Evolutionary conservation across 2,329 filamentous ascomycete genomes (phyloP).

Genomic region (Plenodomus biglobosus): DNA sequence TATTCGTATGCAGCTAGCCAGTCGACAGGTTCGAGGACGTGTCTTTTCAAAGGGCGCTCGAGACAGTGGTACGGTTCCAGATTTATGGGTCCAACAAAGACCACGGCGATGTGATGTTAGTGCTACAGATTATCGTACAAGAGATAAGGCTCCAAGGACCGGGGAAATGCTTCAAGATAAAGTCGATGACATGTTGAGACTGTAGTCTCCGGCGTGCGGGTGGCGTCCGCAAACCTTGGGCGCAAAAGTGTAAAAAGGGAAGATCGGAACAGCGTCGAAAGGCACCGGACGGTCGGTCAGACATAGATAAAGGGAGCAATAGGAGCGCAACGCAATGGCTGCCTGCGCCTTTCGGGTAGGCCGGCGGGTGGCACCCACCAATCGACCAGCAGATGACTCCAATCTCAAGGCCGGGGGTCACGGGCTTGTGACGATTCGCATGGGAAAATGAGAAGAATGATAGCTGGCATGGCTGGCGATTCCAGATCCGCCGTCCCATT

Average conservation of each 20-base stretch:
- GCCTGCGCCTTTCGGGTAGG: constrained; percentile 9
- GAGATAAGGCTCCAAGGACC: constrained; percentile 12
- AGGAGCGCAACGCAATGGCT: constrained; percentile 5
- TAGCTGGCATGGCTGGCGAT: constrained; percentile 1
- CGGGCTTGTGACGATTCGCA: constrained; percentile 17
- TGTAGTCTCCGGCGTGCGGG: constrained; percentile 7
- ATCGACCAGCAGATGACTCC: constrained; percentile 2
- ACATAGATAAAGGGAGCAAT: constrained; percentile 16
- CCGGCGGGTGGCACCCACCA: constrained; percentile 19
- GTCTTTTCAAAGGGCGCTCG: constrained; percentile 1
- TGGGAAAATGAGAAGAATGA: constrained; percentile 9
- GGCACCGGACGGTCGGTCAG: constrained; percentile 15
- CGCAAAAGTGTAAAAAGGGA: constrained; percentile 9
- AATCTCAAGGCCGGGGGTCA: constrained; percentile 12
- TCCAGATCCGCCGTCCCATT: constrained; percentile 12
- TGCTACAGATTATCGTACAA: constrained; percentile 19
- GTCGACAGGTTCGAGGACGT: not conserved
- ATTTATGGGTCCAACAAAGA: constrained; percentile 7
- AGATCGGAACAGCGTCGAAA: constrained; percentile 15
- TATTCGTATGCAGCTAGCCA: constrained; percentile 1
- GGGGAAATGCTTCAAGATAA: constrained; percentile 13
- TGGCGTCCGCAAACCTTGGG: constrained; percentile 15
- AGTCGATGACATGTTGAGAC: constrained; percentile 14
- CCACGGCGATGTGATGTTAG: constrained; percentile 8
- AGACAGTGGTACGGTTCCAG: constrained; percentile 6